Evolutionary conservation across 106 monocot species (phyloP).

Genomic region (Posidonia australis): DNA sequence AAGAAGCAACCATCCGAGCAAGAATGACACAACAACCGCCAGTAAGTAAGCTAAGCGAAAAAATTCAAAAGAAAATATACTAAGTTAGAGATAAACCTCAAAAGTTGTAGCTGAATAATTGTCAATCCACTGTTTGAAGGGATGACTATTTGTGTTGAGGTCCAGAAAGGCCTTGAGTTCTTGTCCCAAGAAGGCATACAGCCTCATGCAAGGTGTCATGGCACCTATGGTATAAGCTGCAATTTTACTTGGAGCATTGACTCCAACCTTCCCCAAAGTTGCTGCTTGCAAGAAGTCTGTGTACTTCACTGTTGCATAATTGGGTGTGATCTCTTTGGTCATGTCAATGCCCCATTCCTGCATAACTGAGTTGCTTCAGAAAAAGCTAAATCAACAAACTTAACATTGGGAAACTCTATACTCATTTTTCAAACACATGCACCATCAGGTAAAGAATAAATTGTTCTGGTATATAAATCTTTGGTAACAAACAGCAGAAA

Average conservation of each 20-base stretch:
- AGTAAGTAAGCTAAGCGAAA: background rate
- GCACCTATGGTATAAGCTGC: conserved; percentile 81
- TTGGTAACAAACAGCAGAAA: no score
- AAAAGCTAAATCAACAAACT: background rate
- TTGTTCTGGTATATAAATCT: no score
- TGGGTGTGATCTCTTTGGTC: conserved; percentile 46
- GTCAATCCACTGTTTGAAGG: conserved; percentile 66
- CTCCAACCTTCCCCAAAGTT: conserved; percentile 63
- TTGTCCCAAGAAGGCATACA: conserved; percentile 64
- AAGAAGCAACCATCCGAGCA: background rate
- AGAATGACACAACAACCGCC: conserved; percentile 1
- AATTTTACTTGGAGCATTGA: conserved; percentile 45
- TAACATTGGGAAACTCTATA: no score
- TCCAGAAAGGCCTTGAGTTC: conserved; percentile 38
- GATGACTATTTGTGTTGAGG: conserved; percentile 34
- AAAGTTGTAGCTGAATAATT: conserved; percentile 46
- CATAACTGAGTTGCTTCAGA: conserved; percentile 27
- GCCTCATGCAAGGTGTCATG: conserved; percentile 89
- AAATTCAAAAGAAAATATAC: background rate
- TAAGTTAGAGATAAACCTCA: conserved; percentile 40
- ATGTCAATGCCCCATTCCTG: conserved; percentile 92
- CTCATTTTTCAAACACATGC: no score
- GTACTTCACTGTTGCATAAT: conserved; percentile 64
- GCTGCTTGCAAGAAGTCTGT: conserved; percentile 56
- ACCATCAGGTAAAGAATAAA: no score